These are phyloP conservation scores for Stemphylium lycopersici DNA, from an alignment of 2,329 filamentous ascomycete species.

Conservation along the genomic window DNA sequence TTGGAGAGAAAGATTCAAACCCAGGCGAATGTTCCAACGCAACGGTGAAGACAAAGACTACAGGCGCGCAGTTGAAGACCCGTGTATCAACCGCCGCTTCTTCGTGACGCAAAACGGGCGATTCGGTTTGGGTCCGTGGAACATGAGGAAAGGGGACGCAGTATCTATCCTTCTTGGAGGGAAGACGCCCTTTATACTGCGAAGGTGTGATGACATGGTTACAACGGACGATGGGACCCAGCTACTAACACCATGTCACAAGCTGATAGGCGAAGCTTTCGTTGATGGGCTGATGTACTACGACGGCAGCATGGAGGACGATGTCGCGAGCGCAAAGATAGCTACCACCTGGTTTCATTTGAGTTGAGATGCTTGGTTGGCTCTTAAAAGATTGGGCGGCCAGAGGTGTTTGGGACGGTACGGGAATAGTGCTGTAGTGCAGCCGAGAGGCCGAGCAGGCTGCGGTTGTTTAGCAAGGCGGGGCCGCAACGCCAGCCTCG, in stretches of 20 bases:
- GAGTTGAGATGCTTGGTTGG: neutral
- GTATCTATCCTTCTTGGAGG: slow-evolving; percentile 11
- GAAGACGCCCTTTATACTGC: slow-evolving; percentile 7
- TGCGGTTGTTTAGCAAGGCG: neutral
- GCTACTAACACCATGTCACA: neutral
- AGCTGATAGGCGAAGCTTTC: slow-evolving; percentile 16
- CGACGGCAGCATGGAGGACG: slow-evolving; percentile 6
- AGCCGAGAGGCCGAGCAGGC: neutral
- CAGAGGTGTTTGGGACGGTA: neutral
- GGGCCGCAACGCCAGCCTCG: slow-evolving; percentile 2
- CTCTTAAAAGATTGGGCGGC: too few species aligned
- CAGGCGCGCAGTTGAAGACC: neutral
- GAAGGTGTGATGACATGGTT: neutral
- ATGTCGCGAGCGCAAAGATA: neutral
- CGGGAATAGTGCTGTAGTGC: neutral
- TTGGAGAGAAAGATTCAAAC: neutral
- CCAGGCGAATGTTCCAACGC: neutral
- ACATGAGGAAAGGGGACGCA: slow-evolving; percentile 4
- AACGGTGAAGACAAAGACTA: neutral
- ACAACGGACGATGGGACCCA: too few species aligned
- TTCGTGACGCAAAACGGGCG: slow-evolving; percentile 6
- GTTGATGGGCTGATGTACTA: slow-evolving; percentile 14
- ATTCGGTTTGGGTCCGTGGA: slow-evolving; percentile 11
- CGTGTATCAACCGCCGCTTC: slow-evolving; percentile 7
- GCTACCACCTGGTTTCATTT: neutral